A percentile compares a stretch with the other conserved stretches of the same genome.
These are phyloP conservation scores for Talaromyces sp. DNA, from an alignment of 2,329 filamentous ascomycete genomes.

Conservation along the genomic window DNA sequence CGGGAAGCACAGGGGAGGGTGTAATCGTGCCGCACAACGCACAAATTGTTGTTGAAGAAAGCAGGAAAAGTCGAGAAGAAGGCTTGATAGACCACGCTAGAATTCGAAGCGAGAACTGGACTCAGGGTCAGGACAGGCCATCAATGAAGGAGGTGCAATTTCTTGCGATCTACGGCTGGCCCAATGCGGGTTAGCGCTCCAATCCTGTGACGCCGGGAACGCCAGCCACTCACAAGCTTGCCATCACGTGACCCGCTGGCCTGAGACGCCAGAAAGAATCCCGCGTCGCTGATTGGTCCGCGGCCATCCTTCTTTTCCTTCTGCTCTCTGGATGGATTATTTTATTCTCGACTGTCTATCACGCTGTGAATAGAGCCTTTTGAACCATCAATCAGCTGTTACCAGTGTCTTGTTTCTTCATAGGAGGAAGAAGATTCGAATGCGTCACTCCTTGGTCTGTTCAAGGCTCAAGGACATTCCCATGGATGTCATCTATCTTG, in stretches of 20 bases:
- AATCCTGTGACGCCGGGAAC: slow-evolving; percentile 13
- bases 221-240: slow-evolving; percentile 10
- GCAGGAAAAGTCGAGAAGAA: neutral
- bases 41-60: neutral
- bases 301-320: slow-evolving; percentile 1
- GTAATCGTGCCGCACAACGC: slow-evolving; percentile 11
- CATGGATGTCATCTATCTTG: slow-evolving; percentile 46
- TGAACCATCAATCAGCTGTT: neutral
- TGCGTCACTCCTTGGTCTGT: slow-evolving; percentile 21
- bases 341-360: neutral
- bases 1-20: slow-evolving; percentile 17
- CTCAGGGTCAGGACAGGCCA: slow-evolving; percentile 2
- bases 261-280: neutral
- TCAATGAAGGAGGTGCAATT: slow-evolving; percentile 21
- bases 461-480: slow-evolving; percentile 25
- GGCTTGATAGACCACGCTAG: slow-evolving; percentile 12
- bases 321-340: neutral
- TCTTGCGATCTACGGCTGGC: slow-evolving; percentile 19
- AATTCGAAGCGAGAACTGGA: slow-evolving; percentile 14
- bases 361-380: neutral
- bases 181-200: slow-evolving; percentile 17
- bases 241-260: neutral
- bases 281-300: slow-evolving; percentile 1
- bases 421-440: slow-evolving; percentile 21
- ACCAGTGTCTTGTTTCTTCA: neutral